Evolutionary conservation across 805 yeast genomes (phyloP).

Genomic region (Spathaspora gorwiae): DNA sequence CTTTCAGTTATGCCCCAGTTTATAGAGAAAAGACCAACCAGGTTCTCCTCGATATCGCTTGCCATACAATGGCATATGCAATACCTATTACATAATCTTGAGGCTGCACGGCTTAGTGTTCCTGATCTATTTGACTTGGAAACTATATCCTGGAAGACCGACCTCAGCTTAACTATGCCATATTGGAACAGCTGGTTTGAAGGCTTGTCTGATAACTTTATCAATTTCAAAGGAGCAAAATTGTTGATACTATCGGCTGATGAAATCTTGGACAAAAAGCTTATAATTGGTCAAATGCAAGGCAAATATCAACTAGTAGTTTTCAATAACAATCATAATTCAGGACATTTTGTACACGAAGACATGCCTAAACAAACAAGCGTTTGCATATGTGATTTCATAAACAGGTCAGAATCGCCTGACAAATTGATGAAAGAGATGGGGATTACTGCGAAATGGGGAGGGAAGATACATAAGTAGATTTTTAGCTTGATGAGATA

Average conservation of each 20-base stretch:
- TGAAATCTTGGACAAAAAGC: conserved; percentile 76
- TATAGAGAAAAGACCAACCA: conserved; percentile 57
- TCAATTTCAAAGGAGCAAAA: conserved; percentile 46
- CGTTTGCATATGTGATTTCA: conserved; percentile 45
- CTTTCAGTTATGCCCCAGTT: conserved; percentile 64
- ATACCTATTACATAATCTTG: conserved; percentile 46
- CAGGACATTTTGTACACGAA: conserved; percentile 96
- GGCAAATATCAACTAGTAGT: conserved; percentile 90
- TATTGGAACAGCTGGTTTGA: conserved; percentile 85
- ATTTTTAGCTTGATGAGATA: neutral
- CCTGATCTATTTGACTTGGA: conserved; percentile 52
- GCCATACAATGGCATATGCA: conserved; percentile 84
- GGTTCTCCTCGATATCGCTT: conserved; percentile 46
- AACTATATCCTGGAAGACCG: conserved; percentile 55
- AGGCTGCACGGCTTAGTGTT: conserved; percentile 72
- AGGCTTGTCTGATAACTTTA: conserved; percentile 53
- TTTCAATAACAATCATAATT: conserved; percentile 45
- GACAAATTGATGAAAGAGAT: conserved; percentile 24
- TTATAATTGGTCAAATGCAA: conserved; percentile 97
- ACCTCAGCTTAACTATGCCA: conserved; percentile 54
- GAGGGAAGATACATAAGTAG: conserved; percentile 23
- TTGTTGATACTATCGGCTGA: conserved; percentile 81
- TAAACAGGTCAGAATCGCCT: conserved; percentile 41
- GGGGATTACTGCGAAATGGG: conserved; percentile 36
- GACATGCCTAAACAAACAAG: conserved; percentile 75